Percentiles rank a stretch among this genome's conserved stretches.
Evolutionary conservation across 2,329 filamentous ascomycete species (phyloP).

Genomic region (Exophiala oligosperma): DNA sequence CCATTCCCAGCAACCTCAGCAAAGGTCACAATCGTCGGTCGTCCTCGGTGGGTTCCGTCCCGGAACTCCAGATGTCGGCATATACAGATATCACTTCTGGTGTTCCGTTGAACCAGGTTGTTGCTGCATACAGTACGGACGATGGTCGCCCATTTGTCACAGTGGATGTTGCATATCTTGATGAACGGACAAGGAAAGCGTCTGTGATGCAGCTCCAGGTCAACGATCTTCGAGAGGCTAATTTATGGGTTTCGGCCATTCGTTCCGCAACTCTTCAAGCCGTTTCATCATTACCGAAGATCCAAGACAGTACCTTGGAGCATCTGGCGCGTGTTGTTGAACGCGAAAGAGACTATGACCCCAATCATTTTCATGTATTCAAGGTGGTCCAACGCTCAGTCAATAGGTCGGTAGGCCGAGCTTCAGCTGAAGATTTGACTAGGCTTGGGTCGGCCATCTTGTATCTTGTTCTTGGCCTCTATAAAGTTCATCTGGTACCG

Average conservation of each 20-base stretch:
- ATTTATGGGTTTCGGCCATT: constrained; percentile 64
- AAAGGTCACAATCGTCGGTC: constrained; percentile 53
- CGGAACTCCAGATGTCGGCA: constrained; percentile 60
- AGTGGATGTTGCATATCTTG: constrained; percentile 67
- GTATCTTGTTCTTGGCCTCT: constrained; percentile 68
- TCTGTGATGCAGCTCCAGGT: constrained; percentile 66
- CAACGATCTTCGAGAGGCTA: constrained; percentile 63
- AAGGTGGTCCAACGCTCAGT: constrained; percentile 65
- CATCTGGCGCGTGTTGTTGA: constrained; percentile 64
- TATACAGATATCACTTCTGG: constrained; percentile 55
- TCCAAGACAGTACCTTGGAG: constrained; percentile 58
- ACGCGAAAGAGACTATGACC: constrained; percentile 67
- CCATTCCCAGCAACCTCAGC: constrained; percentile 44
- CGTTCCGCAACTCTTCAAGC: constrained; percentile 51
- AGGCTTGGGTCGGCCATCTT: constrained; percentile 65
- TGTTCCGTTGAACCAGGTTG: constrained; percentile 64
- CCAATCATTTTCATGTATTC: constrained; percentile 66
- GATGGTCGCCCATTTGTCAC: constrained; percentile 67
- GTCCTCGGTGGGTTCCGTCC: constrained; percentile 61
- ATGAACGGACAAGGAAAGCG: constrained; percentile 63
- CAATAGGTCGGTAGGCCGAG: constrained; percentile 55
- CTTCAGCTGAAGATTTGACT: constrained; percentile 66
- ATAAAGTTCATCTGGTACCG: constrained; percentile 70
- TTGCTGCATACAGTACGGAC: constrained; percentile 67
- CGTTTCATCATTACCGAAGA: constrained; percentile 32